phyloP scores from a whole-genome alignment of 2,329 filamentous ascomycete species.

The Fusarium pilosicola region DNA sequence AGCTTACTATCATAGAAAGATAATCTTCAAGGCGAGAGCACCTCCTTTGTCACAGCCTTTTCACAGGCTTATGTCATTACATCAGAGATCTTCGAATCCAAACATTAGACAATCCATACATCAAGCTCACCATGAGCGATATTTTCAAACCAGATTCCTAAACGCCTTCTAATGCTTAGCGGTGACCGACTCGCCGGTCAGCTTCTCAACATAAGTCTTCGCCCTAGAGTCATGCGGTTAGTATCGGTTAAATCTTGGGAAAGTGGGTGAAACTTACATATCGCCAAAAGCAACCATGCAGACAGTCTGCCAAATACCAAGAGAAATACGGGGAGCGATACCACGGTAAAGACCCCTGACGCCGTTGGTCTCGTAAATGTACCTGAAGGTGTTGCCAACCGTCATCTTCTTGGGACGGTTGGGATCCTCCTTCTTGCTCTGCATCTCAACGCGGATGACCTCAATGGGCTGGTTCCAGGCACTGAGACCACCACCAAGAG shows the following conservation, averaged over 20 bases:
- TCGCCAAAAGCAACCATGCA: conserved; percentile 99
- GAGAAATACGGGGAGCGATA: conserved; percentile 90
- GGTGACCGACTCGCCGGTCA: conserved; percentile 71
- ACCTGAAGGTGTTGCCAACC: conserved; percentile 83
- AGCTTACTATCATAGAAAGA: conserved; percentile 21
- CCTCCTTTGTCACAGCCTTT: conserved; percentile 10
- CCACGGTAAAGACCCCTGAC: conserved; percentile 94
- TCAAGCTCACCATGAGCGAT: conserved; percentile 32
- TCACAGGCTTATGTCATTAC: conserved; percentile 3
- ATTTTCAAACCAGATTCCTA: conserved; percentile 28
- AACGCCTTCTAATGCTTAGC: conserved; percentile 71
- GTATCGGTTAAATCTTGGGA: background rate
- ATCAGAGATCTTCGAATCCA: conserved; percentile 31
- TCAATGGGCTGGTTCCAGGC: conserved; percentile 99
- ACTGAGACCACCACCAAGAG: conserved; percentile 89
- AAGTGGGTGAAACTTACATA: conserved; percentile 73
- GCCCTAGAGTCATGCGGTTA: conserved; percentile 59
- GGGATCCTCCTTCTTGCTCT: conserved; percentile 97
- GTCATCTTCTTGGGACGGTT: conserved; percentile 99
- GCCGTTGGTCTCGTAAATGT: conserved; percentile 93
- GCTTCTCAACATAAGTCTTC: conserved; percentile 73
- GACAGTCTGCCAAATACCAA: conserved; percentile 98
- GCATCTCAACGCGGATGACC: conserved; percentile 99
- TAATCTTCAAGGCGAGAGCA: conserved; percentile 23
- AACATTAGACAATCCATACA: conserved; percentile 33